These are phyloP conservation scores for Fomitiporia mediterranea DNA, from an alignment of 1,284 basidiomycete species.

Conservation along the genomic window DNA sequence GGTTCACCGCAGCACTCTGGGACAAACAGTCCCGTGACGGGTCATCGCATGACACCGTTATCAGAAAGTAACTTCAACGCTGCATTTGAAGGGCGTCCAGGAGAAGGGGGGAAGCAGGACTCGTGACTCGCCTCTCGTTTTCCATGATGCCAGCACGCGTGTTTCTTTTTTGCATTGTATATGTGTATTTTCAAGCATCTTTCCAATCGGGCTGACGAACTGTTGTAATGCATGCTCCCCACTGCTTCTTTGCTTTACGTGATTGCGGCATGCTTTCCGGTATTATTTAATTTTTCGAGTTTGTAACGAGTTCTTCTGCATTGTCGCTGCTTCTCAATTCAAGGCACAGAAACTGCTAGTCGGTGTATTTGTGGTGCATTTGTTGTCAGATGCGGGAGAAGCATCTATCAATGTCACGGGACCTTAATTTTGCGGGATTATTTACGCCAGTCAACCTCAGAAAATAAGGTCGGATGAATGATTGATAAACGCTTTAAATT, in stretches of 20 bases:
- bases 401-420: too few species aligned
- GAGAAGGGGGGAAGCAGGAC: slow-evolving; percentile 10
- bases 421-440: not conserved
- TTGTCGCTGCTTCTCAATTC: not conserved
- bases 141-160: not conserved
- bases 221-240: not conserved
- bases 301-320: not conserved
- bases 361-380: too few species aligned
- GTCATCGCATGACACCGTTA: slow-evolving; percentile 11
- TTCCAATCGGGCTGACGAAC: not conserved
- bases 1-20: slow-evolving; percentile 36
- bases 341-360: not conserved
- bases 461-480: not conserved
- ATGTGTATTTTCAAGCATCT: not conserved
- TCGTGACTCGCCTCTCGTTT: slow-evolving; percentile 6
- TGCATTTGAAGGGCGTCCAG: slow-evolving; percentile 15
- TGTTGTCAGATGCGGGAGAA: not conserved
- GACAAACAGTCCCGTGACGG: slow-evolving; percentile 30
- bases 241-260: not conserved
- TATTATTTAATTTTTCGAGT: not conserved
- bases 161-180: not conserved
- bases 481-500: not conserved
- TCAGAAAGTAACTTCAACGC: slow-evolving; percentile 17
- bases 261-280: not conserved
- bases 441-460: not conserved